Conservation (phyloP, 345 rosid species). For the Limnanthes douglasii region DNA sequence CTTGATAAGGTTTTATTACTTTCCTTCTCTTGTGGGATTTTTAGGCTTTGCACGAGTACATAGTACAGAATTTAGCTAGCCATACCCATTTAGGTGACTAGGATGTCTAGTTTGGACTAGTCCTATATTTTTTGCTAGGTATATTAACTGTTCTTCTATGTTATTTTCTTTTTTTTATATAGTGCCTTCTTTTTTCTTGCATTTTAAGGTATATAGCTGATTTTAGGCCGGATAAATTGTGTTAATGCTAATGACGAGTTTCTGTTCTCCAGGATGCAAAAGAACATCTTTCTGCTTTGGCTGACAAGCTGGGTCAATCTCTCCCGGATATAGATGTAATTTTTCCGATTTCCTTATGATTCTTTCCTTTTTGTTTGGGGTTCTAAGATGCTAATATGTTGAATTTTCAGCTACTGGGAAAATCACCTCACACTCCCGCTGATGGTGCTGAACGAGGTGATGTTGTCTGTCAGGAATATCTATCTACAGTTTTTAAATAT, state of each 20-base stretch:
- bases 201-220: too few species aligned
- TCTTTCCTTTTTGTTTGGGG: conserved; percentile 9
- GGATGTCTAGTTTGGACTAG: too few species aligned
- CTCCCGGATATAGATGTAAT: conserved; percentile 80
- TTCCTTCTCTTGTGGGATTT: conserved; percentile 3
- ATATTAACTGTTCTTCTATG: too few species aligned
- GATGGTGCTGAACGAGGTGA: conserved; percentile 94
- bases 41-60: neutral
- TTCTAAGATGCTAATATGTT: conserved; percentile 14
- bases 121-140: too few species aligned
- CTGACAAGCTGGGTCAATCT: conserved; percentile 86
- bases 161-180: neutral
- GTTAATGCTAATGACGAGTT: conserved; percentile 6
- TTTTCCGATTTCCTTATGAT: conserved; percentile 10
- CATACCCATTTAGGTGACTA: too few species aligned
- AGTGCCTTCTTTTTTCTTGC: neutral
- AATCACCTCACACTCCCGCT: conserved; percentile 38
- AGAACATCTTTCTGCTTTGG: conserved; percentile 91
- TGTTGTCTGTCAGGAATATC: conserved; percentile 36
- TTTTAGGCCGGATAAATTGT: too few species aligned
- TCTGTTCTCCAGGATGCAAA: conserved; percentile 67
- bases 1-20: conserved; percentile 62
- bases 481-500: conserved; percentile 36
- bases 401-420: conserved; percentile 58
- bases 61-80: conserved; percentile 2